Evolutionary conservation across 140 eudicot genomes (phyloP), one percentile per base, ranked within the genome.

Genomic region (Ambrosia hybrid): DNA sequence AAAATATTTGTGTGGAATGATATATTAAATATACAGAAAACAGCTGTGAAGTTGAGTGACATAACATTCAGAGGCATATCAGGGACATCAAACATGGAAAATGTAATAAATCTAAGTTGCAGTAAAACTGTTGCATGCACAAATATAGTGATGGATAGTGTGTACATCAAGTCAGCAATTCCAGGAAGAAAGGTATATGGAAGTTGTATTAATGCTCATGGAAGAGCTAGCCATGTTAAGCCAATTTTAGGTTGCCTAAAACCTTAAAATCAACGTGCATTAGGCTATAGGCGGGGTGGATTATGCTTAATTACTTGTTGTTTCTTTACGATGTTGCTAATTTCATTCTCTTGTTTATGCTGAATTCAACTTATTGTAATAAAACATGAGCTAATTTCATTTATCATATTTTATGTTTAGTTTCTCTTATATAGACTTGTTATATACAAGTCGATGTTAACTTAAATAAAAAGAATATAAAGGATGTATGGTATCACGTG

Each of bases 1-100:
- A 13, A 14, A 3, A 15, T 14, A 7, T 16, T 66, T 68, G 17
- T 57, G 51, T 79, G 70, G 59, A 70, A 72, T 26, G 39, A 6
- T 46, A 39, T 3, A 41, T 2, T n/a, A 13, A 33, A 69, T 73
- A 71, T 52, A 71, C 51, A 87, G 96, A 66, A 81, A 46, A 52
- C 84, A 7, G 84, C 87, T 11, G 84, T 85, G 51, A 81, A 78
- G 43, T 58, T 90, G 75, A 87, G 91, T 60, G 87, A 90, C 67
- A 76, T 90, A 57, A 59, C 82, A 37, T 87, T 16, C 34, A 83
- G 51, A 39, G 82, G 80, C 49, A 90, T 90, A 17, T 30, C 64
- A 10, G 96, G 95, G 74, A 90, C 96, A 70, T 87, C 96, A 17
- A 53, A 4, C 10, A 84, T 81, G 75, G 86, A 85, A n/a, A 67